A percentile compares a stretch with the other conserved stretches of the same genome.
phyloP scores from a whole-genome alignment of 2,329 filamentous ascomycete species.

The Tolypocladium ovalisporum region DNA sequence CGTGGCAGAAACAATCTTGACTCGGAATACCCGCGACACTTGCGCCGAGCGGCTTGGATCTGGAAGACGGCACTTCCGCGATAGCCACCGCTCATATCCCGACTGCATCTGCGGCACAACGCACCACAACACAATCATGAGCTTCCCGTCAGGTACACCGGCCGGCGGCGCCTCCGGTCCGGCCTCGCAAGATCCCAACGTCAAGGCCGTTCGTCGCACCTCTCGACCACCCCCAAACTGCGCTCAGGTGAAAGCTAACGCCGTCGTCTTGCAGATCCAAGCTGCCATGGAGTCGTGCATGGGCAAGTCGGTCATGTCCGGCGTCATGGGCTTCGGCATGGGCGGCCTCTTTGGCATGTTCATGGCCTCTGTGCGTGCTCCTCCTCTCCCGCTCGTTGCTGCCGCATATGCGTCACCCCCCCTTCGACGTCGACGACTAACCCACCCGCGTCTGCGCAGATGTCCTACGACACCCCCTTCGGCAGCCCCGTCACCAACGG shows the following conservation, averaged over 20 bases:
- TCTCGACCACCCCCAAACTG: neutral
- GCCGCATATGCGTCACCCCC: neutral
- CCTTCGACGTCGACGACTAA: neutral
- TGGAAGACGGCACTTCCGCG: neutral
- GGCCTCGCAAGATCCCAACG: conserved; percentile 36
- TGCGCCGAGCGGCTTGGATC: neutral
- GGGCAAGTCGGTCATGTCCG: conserved; percentile 79
- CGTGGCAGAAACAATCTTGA: conserved; percentile 27
- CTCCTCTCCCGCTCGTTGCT: neutral
- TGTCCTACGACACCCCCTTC: conserved; percentile 95
- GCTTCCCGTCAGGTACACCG: conserved; percentile 22
- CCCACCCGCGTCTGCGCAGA: conserved; percentile 41
- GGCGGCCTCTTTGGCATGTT: conserved; percentile 93
- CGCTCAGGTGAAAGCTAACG: neutral
- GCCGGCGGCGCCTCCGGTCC: conserved; percentile 8
- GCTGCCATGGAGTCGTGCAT: conserved; percentile 83
- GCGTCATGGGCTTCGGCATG: conserved; percentile 87
- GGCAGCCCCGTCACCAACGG: conserved; percentile 35
- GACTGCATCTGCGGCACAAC: neutral
- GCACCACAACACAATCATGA: conserved; percentile 26
- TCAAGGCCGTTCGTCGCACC: conserved; percentile 30
- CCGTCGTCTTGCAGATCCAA: conserved; percentile 53
- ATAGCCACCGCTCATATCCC: neutral
- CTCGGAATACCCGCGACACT: conserved; percentile 9
- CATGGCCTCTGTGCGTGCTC: conserved; percentile 74